Evolutionary conservation across 2,329 filamentous ascomycete genomes (phyloP), one percentile per base, ranked within the genome.

Genomic region (Onygena corvina): DNA sequence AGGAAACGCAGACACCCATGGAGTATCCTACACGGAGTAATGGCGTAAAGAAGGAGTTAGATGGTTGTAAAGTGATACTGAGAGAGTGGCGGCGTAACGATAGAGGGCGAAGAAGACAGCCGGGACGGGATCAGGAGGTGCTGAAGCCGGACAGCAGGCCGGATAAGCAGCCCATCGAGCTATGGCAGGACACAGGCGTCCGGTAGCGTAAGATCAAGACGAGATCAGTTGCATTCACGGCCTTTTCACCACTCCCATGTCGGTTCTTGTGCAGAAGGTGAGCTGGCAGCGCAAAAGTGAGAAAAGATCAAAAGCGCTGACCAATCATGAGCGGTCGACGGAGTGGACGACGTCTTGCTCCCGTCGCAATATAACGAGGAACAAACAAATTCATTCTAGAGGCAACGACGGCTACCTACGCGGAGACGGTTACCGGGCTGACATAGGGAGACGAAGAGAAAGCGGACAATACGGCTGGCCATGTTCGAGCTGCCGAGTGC

Each of bases 1-100:
- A 71, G 16, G 68, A 71, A 50, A 64, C 58, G 57, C 69, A 71
- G 52, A 65, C 55, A 55, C 68, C 69, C 69, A 71, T 71, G 59
- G 63, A 61, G 20, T 45, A 23, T 46, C 14, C 31, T 23, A 29
- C 27, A 23, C 31, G 20, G 40, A 44, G 40, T 45, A n/a, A 16
- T 40, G 47, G 46, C 14, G 27, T 27, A 46, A 33, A 25, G 36
- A 18, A 12, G 3, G 7, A 38, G 21, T 30, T 20, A 14, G 29
- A 25, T 23, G 7, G 29, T 30, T 18, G 18, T 42, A 23, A 16
- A 27, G 23, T n/a, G 29, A 16, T 42, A 29, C 35, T 16, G 20
- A 12, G 20, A 31, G 25, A 42, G 4, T 6, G 25, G 20, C 9
- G 33, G n/a, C 35, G 25, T 11, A 16, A 20, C 12, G n/a, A 20